phyloP scores from a whole-genome alignment of 441 rosid species.

The Pelargonium cotyledonis region DNA sequence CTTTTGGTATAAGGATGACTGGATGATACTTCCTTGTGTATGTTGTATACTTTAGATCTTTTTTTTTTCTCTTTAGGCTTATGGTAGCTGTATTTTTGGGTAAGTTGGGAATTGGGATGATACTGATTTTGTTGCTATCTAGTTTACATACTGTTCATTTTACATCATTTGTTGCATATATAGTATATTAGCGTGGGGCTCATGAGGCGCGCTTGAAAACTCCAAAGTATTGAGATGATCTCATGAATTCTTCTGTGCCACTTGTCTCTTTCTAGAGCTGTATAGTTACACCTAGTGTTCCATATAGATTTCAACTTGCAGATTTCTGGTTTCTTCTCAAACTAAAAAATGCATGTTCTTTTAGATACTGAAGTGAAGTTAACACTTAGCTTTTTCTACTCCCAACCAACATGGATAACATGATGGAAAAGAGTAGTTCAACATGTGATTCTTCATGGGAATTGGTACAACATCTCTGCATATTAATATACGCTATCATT shows the following conservation, averaged over 20 bases:
- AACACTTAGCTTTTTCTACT: neutral
- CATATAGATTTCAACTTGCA: no score
- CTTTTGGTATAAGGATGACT: neutral
- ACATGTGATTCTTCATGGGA: neutral
- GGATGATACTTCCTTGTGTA: neutral
- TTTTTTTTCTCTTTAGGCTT: neutral
- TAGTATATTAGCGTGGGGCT: neutral
- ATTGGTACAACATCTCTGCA: neutral
- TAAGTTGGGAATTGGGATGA: neutral
- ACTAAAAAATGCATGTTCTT: neutral
- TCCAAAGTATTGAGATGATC: neutral
- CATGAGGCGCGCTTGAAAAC: neutral
- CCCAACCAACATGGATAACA: neutral
- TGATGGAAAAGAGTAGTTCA: neutral
- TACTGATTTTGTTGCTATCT: neutral
- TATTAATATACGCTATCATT: neutral
- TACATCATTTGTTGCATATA: neutral
- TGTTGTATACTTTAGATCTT: neutral
- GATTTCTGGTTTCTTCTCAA: constrained; percentile 6
- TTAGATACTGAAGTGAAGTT: neutral
- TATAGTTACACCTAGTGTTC: neutral
- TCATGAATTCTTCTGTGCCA: neutral
- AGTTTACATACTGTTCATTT: neutral
- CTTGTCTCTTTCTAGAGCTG: constrained; percentile 3
- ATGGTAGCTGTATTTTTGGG: neutral